Percentiles rank a stretch among this genome's conserved stretches.
Conservation (phyloP, 192 early-diverging fungal species). For the Hyaloraphidium curvatum region DNA sequence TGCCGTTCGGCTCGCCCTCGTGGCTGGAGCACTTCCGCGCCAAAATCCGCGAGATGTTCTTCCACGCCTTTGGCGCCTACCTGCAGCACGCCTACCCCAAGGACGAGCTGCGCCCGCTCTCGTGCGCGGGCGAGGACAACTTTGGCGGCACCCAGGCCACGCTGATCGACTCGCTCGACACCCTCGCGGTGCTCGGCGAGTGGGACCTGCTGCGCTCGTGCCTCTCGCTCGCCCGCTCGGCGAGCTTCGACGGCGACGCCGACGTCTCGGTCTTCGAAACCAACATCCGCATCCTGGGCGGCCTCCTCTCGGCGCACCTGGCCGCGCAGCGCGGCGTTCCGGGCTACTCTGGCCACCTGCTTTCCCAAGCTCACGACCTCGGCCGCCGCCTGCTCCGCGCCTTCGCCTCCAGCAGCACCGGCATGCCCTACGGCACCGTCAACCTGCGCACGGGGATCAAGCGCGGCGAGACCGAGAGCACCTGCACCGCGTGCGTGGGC, state of each 20-base stretch:
- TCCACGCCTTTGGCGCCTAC: slow-evolving; percentile 62
- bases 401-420: background rate
- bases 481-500: slow-evolving; percentile 67
- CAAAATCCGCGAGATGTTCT: slow-evolving; percentile 34
- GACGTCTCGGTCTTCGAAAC: slow-evolving; percentile 91
- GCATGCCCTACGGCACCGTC: slow-evolving; percentile 14
- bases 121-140: slow-evolving; percentile 51
- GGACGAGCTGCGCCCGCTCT: slow-evolving; percentile 80
- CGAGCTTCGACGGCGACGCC: slow-evolving; percentile 55
- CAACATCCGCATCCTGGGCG: slow-evolving; percentile 79
- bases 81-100: slow-evolving; percentile 68
- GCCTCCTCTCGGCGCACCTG: slow-evolving; percentile 70
- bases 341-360: background rate
- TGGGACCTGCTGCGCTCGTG: slow-evolving; percentile 39
- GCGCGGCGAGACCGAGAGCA: slow-evolving; percentile 40
- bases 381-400: background rate
- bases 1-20: no score
- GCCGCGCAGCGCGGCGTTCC: slow-evolving; percentile 30
- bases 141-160: slow-evolving; percentile 40
- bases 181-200: slow-evolving; percentile 57
- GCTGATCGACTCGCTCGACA: slow-evolving; percentile 80
- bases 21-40: background rate
- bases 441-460: slow-evolving; percentile 59
- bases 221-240: slow-evolving; percentile 16
- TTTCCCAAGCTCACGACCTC: background rate